Conservation (phyloP, 1,139 yeast genomes). For the Geotrichum aggregatum region DNA sequence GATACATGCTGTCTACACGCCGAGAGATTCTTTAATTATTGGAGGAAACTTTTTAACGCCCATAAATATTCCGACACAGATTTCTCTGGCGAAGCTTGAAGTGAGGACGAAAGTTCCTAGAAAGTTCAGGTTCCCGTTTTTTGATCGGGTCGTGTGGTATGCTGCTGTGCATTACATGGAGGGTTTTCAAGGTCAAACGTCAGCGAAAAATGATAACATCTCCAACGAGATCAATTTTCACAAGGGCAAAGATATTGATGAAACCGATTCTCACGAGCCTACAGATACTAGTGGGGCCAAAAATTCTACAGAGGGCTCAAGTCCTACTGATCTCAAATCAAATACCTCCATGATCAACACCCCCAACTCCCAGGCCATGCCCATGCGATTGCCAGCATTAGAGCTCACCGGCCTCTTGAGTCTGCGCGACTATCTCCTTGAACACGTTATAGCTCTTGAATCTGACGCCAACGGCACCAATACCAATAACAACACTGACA, state of each 20-base stretch:
- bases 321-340: no score
- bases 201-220: no score
- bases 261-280: no score
- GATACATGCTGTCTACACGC: slow-evolving; percentile 89
- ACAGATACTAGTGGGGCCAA: no score
- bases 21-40: slow-evolving; percentile 71
- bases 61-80: slow-evolving; percentile 58
- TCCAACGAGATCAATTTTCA: no score
- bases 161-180: slow-evolving; percentile 33
- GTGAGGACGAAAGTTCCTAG: slow-evolving; percentile 65
- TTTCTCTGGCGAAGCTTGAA: slow-evolving; percentile 60
- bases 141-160: slow-evolving; percentile 67
- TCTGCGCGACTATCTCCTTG: slow-evolving; percentile 14
- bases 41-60: slow-evolving; percentile 83
- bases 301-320: no score
- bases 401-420: slow-evolving; percentile 11
- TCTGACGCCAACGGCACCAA: neutral
- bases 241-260: no score
- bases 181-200: no score
- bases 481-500: neutral
- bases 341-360: no score
- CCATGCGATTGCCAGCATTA: slow-evolving; percentile 10
- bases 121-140: slow-evolving; percentile 73
- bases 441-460: slow-evolving; percentile 10
- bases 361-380: no score